A percentile compares a stretch with the other conserved stretches of the same genome.
Conservation (phyloP, 495 filamentous ascomycete species). For the Melanomma pulvis-pyrius region DNA sequence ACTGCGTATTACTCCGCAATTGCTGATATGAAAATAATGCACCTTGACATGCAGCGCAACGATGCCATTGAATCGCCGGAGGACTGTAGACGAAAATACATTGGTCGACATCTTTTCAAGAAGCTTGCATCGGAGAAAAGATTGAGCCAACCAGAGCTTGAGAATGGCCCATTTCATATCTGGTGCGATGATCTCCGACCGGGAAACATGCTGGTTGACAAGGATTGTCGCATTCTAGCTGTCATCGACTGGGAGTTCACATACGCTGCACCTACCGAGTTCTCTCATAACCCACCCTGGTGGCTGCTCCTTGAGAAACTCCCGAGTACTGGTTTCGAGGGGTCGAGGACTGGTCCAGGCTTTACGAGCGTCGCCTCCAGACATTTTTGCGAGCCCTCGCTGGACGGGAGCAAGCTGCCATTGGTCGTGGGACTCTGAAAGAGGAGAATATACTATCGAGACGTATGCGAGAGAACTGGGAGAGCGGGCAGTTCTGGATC, state of each 20-base stretch:
- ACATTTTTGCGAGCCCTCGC: too few relatives aligned
- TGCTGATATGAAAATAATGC: too few relatives aligned
- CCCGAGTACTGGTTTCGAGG: background rate
- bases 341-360: too few relatives aligned
- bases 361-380: too few relatives aligned
- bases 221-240: slow-evolving; percentile 7
- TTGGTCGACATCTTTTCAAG: background rate
- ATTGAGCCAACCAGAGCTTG: background rate
- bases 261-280: slow-evolving; percentile 10
- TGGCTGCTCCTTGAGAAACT: slow-evolving; percentile 8
- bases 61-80: too few relatives aligned
- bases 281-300: slow-evolving; percentile 9
- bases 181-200: slow-evolving; percentile 16
- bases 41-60: too few relatives aligned
- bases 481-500: too few relatives aligned
- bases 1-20: slow-evolving; percentile 3
- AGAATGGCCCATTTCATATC: background rate
- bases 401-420: too few relatives aligned
- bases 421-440: too few relatives aligned
- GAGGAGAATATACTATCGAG: too few relatives aligned
- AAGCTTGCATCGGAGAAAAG: slow-evolving; percentile 1
- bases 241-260: slow-evolving; percentile 18
- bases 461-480: too few relatives aligned
- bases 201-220: slow-evolving; percentile 16
- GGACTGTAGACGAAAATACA: slow-evolving; percentile 4